Evolutionary conservation across 352 stramenopile species (phyloP), one percentile per base, ranked within the genome.

Genomic region (Pythium oligandrum): DNA sequence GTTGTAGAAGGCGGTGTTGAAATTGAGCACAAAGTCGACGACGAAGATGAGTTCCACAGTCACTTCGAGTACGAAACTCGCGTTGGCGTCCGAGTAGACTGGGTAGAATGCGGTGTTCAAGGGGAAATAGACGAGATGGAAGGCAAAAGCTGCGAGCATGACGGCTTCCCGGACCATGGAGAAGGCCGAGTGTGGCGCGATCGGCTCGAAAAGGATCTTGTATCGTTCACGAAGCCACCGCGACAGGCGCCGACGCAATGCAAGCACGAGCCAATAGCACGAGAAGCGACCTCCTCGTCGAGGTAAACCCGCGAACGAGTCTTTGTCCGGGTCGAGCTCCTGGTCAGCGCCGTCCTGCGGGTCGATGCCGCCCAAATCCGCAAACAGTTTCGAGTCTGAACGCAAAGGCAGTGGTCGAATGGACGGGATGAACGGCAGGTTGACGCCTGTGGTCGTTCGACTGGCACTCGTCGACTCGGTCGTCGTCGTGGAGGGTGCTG

Each of bases 51-150:
- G 3, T 12, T 70, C 47, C 2, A 57, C 3, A 0, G 33, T 48
- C 37, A 6, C 44, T 6, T 42, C 40, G 7, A 42, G 38, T 42
- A 12, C 7, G 7, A 42, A 8, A 12, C 12, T 12, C 7, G 12
- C 38, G 7, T 8, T 42, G 38, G 38, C 38, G 7, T 12, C 38
- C 7, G 7, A 12, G 17, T 44, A 6, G 37, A 43, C 43, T 11
- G 44, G 36, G 0, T 63, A 45, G 59, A 82, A 86, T 2, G 71
- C 73, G 2, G 70, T 54, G 1, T 61, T 49, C 26, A 82, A 30
- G 0, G 78, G 75, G 40, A 77, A 73, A 26, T 53, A 64, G 4
- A 83, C 37, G 0, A 71, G 44, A 35, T 82, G 73, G 36, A 57
- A 42, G 7, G 38, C 38, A 42, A 42, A 42, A 8, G 12, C 12